These are phyloP conservation scores for Cercospora zeina DNA, from an alignment of 2,329 filamentous ascomycete species.

Conservation along the genomic window DNA sequence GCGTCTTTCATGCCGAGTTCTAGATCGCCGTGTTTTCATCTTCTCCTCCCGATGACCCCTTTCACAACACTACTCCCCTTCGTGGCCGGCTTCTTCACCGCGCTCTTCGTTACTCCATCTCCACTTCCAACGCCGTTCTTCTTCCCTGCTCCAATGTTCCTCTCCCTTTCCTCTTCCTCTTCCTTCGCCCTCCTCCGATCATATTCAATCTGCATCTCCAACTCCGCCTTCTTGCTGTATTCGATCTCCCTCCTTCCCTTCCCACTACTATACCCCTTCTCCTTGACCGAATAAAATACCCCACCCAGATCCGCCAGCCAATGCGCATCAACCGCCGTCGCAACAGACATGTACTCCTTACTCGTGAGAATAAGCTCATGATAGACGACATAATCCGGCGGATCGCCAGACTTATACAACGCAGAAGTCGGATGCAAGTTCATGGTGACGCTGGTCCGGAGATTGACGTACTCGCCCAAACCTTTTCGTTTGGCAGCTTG, in stretches of 20 bases:
- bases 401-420: constrained; percentile 86
- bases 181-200: constrained; percentile 32
- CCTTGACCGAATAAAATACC: constrained; percentile 95
- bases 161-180: constrained; percentile 24
- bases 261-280: constrained; percentile 69
- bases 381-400: constrained; percentile 96
- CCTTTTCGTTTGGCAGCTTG: constrained; percentile 96
- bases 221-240: constrained; percentile 37
- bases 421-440: constrained; percentile 93
- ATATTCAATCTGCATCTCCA: constrained; percentile 35
- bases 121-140: constrained; percentile 7
- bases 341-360: constrained; percentile 97
- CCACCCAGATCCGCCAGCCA: constrained; percentile 96
- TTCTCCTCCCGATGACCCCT: constrained; percentile 32
- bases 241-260: constrained; percentile 36
- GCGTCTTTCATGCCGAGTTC: not conserved
- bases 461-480: constrained; percentile 94
- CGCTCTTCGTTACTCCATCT: constrained; percentile 14
- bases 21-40: not conserved
- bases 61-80: constrained; percentile 37
- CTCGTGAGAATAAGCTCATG: constrained; percentile 96
- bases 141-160: constrained; percentile 2
- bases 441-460: constrained; percentile 90
- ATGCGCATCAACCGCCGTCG: constrained; percentile 92
- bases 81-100: constrained; percentile 21